Evolutionary conservation across 129 eudicot species (phyloP).

Genomic region (Ambrosia trifida): DNA sequence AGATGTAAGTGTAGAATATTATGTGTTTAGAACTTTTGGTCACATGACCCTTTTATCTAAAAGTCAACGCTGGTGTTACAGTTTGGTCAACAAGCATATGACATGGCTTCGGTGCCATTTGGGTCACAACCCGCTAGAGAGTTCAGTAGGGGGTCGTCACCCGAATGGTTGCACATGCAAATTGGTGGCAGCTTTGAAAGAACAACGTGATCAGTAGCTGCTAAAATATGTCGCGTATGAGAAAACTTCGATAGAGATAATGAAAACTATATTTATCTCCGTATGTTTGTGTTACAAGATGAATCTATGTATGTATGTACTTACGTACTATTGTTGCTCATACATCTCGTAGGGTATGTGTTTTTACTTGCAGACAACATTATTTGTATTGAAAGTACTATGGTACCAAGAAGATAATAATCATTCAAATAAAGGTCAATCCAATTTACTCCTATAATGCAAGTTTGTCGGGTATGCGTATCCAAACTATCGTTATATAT

Average conservation of each 20-base stretch:
- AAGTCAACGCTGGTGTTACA: slow-evolving; percentile 37
- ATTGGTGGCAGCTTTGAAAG: slow-evolving; percentile 84
- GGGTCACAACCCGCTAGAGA: slow-evolving; percentile 82
- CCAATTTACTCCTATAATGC: slow-evolving; percentile 22
- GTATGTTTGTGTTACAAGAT: slow-evolving; percentile 34
- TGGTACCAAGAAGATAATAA: slow-evolving; percentile 28
- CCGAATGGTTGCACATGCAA: slow-evolving; percentile 99
- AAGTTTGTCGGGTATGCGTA: neutral
- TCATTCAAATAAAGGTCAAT: slow-evolving; percentile 28
- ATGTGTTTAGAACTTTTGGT: neutral
- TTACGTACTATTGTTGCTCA: slow-evolving; percentile 24
- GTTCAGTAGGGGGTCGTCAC: slow-evolving; percentile 78
- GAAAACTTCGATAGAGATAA: slow-evolving; percentile 24
- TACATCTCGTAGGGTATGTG: slow-evolving; percentile 34
- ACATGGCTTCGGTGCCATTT: slow-evolving; percentile 57
- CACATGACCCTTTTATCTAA: neutral
- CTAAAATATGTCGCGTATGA: slow-evolving; percentile 15
- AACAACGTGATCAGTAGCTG: slow-evolving; percentile 34
- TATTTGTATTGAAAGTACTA: slow-evolving; percentile 27
- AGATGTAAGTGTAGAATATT: slow-evolving; percentile 64
- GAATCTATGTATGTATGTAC: slow-evolving; percentile 13
- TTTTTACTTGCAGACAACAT: slow-evolving; percentile 34
- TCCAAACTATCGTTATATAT: neutral
- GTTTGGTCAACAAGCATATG: slow-evolving; percentile 85
- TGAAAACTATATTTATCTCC: slow-evolving; percentile 32